Base-by-base conservation (phyloP, 495 filamentous ascomycete genomes). In the Daldinia caldariorum region DNA sequence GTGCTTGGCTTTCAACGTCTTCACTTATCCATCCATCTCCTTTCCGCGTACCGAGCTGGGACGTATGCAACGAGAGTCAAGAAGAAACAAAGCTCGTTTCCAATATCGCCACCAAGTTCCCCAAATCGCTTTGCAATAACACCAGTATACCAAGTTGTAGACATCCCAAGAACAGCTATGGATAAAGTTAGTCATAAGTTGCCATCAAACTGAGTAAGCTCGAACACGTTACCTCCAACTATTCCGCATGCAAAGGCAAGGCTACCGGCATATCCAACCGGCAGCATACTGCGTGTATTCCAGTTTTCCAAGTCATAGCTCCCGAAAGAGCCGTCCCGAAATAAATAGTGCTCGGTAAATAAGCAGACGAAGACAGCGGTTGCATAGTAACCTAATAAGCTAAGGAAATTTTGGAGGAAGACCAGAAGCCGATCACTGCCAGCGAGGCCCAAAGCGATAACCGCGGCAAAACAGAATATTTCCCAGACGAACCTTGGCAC, bases 331-430 rank as follows among this genome's bases (percentile, higher is more conserved):
- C 70, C 80, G 29, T 68, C 47, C 14, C 88, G 83, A 79, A 90
- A 90, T 45, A 83, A 58, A 64, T 85, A 86, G 74, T 91, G 87
- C 65, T 91, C 89, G 10, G 78, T 75, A 65, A 88, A 82, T 3
- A 90, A 65, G 65, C 90, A 87, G 60, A 85, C 79, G 37, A 86
- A 84, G 73, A 86, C 88, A 1, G 81, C 81, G 12, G 86, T 85
- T 57, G 81, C 83, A 84, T 86, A 88, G 76, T 89, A 90, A 6
- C 87, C 86, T 18, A 90, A 78, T 37, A 89, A 72, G 9, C 82
- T 81, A 22, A 90, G 80, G 75, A 89, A 88, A 62, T 88, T 82
- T 70, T 85, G 78, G 32, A 86, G 70, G 20, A 81, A 81, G 0
- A 67, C 67, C 31, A 80, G 70, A 35, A 86, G 77, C 39, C 78